Evolutionary conservation across 2,329 filamentous ascomycete species (phyloP), one percentile per base, ranked within the genome.

Genomic region (Ampelomyces quisqualis): DNA sequence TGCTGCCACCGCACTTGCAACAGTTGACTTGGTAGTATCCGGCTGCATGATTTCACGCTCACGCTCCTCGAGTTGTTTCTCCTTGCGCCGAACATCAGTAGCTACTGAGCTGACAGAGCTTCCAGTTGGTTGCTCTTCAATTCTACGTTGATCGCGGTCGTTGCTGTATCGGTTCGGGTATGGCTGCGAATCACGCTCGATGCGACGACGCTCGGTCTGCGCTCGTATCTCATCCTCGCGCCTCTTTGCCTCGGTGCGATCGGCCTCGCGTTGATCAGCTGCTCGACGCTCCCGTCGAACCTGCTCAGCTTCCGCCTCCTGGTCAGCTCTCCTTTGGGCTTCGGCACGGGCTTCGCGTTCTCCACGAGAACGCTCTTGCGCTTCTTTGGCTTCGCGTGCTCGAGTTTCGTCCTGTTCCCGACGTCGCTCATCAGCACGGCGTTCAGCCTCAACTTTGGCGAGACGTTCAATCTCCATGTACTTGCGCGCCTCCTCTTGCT

Each of bases 11-110:
- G 61, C 65, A 19, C 62, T 65, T 22, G 64, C 68, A 19, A 65
- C 64, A 31, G 70, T 58, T 5, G 54, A 62, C 38, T 64, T 68
- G 69, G 68, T 71, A 3, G 56, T 40, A 14, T 68, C 58, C 14
- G 60, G 57, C 26, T 64, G 53, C 10, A 64, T 53, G 19, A 63
- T 49, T 36, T 64, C 57, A 7, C 53, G 58, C 43, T 69, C 67
- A 9, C 64, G 60, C 5, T 63, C 56, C 37, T 62, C 47, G 9
- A 68, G 47, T 35, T 70, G 63, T 15, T 55, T 48, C 32, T 69
- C 64, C 28, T 65, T 66, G 19, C 60, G 62, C 14, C 53, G 55
- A 15, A 65, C 60, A 38, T 57, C 63, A 10, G 55, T 64, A n/a
- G 54, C 56, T 15, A 62, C 47, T 7, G 62, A 62, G 43, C 49